Percentiles rank a stretch among this genome's conserved stretches.
Evolutionary conservation across 306 rosid genomes (phyloP).

Genomic region (Geum urbanum): DNA sequence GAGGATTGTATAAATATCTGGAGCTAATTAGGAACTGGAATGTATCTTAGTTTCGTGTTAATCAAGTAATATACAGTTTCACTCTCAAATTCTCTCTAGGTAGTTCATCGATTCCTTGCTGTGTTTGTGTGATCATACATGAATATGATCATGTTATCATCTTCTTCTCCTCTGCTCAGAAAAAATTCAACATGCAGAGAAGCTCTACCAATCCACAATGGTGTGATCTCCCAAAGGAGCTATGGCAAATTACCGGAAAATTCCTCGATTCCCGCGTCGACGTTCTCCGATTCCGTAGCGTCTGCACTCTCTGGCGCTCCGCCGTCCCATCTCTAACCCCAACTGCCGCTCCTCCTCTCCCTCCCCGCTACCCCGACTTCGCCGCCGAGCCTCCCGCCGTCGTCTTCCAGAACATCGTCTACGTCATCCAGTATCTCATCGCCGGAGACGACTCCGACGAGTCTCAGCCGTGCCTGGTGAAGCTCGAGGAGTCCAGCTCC

Average conservation of each 20-base stretch:
- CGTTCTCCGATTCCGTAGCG: conserved; percentile 52
- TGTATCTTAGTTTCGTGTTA: too few relatives aligned
- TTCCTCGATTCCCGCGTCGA: conserved; percentile 35
- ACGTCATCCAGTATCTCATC: conserved; percentile 25
- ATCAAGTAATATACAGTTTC: too few relatives aligned
- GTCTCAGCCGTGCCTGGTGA: conserved; percentile 12
- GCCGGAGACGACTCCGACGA: background rate
- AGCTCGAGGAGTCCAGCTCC: conserved; percentile 29
- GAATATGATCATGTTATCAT: too few relatives aligned
- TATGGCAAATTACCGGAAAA: conserved; percentile 43
- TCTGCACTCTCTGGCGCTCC: conserved; percentile 39
- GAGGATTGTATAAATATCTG: too few relatives aligned
- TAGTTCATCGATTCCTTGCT: too few relatives aligned
- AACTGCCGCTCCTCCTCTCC: conserved; percentile 19
- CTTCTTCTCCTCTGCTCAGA: background rate
- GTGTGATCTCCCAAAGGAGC: conserved; percentile 45
- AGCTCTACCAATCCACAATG: background rate
- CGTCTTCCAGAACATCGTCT: conserved; percentile 31
- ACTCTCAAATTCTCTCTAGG: too few relatives aligned
- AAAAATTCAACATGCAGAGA: background rate
- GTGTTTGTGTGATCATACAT: too few relatives aligned
- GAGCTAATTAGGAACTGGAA: too few relatives aligned
- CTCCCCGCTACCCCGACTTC: conserved; percentile 19
- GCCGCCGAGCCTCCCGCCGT: background rate
- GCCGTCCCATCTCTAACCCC: conserved; percentile 25